Evolutionary conservation across 2,329 filamentous ascomycete genomes (phyloP).

Genomic region (Bisporella sp.): DNA sequence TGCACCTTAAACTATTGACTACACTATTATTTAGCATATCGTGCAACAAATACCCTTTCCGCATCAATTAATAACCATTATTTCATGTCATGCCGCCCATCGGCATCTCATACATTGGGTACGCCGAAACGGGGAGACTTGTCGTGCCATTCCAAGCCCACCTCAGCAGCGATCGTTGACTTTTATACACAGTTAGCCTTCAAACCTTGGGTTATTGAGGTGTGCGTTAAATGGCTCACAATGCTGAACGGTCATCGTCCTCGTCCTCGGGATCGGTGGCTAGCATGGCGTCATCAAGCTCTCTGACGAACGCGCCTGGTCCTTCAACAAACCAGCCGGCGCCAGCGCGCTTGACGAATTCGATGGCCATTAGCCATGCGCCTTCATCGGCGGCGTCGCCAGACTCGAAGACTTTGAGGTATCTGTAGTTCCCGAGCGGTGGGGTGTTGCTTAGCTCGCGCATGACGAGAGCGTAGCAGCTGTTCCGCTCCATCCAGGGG

Average conservation of each 20-base stretch:
- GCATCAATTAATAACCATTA: too few species aligned
- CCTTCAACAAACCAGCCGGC: conserved; percentile 37
- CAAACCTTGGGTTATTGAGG: neutral
- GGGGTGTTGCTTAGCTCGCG: conserved; percentile 23
- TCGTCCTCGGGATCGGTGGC: conserved; percentile 2
- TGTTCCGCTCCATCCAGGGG: conserved; percentile 25
- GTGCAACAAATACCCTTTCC: too few species aligned
- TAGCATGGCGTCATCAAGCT: neutral
- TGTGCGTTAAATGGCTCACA: conserved; percentile 20
- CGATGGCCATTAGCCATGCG: conserved; percentile 39
- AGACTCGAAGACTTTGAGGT: conserved; percentile 41
- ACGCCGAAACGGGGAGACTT: conserved; percentile 18
- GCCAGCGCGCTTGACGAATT: conserved; percentile 32
- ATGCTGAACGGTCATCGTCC: conserved; percentile 11
- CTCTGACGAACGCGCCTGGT: conserved; percentile 38
- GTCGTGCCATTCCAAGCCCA: conserved; percentile 23
- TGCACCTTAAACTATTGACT: too few species aligned
- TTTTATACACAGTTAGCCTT: conserved; percentile 11
- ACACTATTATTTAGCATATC: too few species aligned
- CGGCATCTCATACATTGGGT: conserved; percentile 12
- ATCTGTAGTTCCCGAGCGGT: conserved; percentile 32
- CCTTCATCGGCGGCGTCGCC: conserved; percentile 40
- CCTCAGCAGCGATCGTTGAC: conserved; percentile 16
- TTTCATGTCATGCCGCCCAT: neutral
- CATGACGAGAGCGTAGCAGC: conserved; percentile 22